These are phyloP conservation scores for Paecilomyces sp. DNA, from an alignment of 2,329 filamentous ascomycete species.

Conservation along the genomic window DNA sequence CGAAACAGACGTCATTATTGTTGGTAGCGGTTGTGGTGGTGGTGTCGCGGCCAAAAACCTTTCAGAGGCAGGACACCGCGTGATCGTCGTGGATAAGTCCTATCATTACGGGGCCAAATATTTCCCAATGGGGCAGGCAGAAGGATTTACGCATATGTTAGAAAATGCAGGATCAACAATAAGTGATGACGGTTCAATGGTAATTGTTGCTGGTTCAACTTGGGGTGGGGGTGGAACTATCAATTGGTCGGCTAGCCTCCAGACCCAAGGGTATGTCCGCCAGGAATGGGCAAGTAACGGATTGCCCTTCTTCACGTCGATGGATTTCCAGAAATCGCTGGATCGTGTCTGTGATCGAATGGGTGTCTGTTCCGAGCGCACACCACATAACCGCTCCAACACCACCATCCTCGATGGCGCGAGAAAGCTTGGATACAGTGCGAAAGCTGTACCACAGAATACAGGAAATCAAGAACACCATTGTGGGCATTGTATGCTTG, in stretches of 20 bases:
- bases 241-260: slow-evolving; percentile 69
- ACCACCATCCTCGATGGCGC: slow-evolving; percentile 66
- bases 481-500: slow-evolving; percentile 59
- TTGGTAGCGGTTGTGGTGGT: slow-evolving; percentile 83
- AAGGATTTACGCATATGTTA: slow-evolving; percentile 58
- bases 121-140: slow-evolving; percentile 64
- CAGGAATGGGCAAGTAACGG: slow-evolving; percentile 69
- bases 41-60: slow-evolving; percentile 75
- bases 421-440: slow-evolving; percentile 64
- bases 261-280: slow-evolving; percentile 69
- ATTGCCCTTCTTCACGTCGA: slow-evolving; percentile 65
- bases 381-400: slow-evolving; percentile 69
- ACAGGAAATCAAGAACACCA: slow-evolving; percentile 66
- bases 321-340: slow-evolving; percentile 68
- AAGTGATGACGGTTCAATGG: slow-evolving; percentile 52
- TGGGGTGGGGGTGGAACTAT: slow-evolving; percentile 85
- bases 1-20: slow-evolving; percentile 73
- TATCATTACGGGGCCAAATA: slow-evolving; percentile 67
- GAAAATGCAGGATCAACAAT: slow-evolving; percentile 57
- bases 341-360: slow-evolving; percentile 73
- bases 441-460: slow-evolving; percentile 69
- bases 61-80: slow-evolving; percentile 65
- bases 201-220: slow-evolving; percentile 59
- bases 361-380: slow-evolving; percentile 60
- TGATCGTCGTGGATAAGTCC: slow-evolving; percentile 76